Base-by-base conservation (phyloP, 768 basidiomycete genomes). In the Boletus patriciae region DNA sequence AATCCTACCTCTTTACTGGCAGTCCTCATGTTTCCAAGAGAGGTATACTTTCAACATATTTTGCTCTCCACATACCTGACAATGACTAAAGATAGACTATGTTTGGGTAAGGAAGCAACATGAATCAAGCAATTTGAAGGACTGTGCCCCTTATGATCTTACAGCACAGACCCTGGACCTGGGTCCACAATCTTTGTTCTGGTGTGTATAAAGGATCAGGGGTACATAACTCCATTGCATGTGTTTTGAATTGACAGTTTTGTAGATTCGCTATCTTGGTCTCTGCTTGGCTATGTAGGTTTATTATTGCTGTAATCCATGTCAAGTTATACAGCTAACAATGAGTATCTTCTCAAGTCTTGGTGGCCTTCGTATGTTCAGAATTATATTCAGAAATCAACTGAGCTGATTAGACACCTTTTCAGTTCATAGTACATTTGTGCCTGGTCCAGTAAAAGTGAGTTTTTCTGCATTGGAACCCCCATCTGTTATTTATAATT, bases 91-190 rank as follows among this genome's bases (percentile, higher is more conserved):
- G 63, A 13, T 64, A 50, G 51, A 61, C 1, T 65, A 61, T 45
- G 34, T 64, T 21, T 65, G 63, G 63, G 63, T 64, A 2, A 38
- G 61, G 37, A 25, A 37, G 6, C 12, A 50, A 7, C 11, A 11
- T 13, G 15, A 8, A 33, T 18, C 1, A 9, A 18, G n/a, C 19
- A 8, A n/a, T n/a, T n/a, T n/a, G n/a, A n/a, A 3, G 6, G 8
- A 19, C 12, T 0, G 2, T 8, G 15, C n/a, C 9, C 1, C 18
- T 54, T 10, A 54, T 9, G 10, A 3, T 15, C 0, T 2, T 1
- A 31, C 19, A 62, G 61, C 13, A 31, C 6, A 45, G 8, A 40
- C 19, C 33, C 1, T 63, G 62, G 62, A 48, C 57, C 31, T 45
- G 57, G 52, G 52, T 63, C 62, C 7, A 33, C 15, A 1, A 18